These are phyloP conservation scores for Lepidium sativum DNA, from an alignment of 345 rosid genomes.

Conservation along the genomic window DNA sequence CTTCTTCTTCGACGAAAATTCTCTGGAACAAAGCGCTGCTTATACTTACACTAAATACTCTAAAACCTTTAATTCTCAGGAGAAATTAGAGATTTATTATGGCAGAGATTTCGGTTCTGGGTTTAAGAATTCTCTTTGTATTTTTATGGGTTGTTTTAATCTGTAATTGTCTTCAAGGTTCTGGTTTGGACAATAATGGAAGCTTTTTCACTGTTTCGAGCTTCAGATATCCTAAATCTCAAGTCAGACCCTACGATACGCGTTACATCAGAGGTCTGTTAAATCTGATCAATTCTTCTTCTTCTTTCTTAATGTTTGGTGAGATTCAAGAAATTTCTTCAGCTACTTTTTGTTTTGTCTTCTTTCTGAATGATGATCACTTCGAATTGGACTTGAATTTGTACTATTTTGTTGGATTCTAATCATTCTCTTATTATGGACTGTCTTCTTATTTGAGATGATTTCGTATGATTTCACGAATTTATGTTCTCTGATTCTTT, in stretches of 20 bases:
- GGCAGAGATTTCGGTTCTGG: constrained; percentile 12
- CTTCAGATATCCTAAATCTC: constrained; percentile 56
- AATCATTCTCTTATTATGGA: neutral
- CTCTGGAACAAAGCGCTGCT: no score
- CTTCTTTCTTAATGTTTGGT: no score
- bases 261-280: constrained; percentile 67
- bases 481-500: constrained; percentile 22
- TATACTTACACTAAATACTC: no score
- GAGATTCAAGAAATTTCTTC: no score
- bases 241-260: constrained; percentile 50
- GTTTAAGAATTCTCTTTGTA: neutral
- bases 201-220: constrained; percentile 42
- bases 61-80: no score
- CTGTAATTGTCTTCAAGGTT: constrained; percentile 12
- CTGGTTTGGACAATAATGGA: constrained; percentile 5
- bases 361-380: neutral
- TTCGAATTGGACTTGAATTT: neutral
- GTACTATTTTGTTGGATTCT: neutral
- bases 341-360: neutral
- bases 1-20: no score
- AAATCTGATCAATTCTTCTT: neutral
- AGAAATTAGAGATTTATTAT: no score
- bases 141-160: neutral
- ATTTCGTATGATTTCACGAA: no score
- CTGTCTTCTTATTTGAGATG: neutral